A percentile compares a stretch with the other conserved stretches of the same genome.
These are phyloP conservation scores for Neurospora sublineolata DNA, from an alignment of 495 filamentous ascomycete species.

Conservation along the genomic window DNA sequence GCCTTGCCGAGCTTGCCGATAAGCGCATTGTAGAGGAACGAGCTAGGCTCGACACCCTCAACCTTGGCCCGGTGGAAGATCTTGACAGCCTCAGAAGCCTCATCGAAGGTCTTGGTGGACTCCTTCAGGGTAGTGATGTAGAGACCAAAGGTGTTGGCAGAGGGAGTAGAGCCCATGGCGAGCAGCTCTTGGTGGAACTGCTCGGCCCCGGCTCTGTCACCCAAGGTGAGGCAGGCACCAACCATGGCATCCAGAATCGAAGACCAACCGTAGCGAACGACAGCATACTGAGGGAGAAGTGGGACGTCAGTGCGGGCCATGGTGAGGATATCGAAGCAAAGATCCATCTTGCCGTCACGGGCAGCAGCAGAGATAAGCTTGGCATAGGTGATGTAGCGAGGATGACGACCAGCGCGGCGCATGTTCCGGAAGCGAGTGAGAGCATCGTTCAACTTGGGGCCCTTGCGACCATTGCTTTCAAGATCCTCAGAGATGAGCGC, in stretches of 20 bases:
- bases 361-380: slow-evolving; percentile 88
- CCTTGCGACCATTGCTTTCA: slow-evolving; percentile 59
- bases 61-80: slow-evolving; percentile 88
- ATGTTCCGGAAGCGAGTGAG: slow-evolving; percentile 79
- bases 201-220: slow-evolving; percentile 64
- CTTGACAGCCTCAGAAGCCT: slow-evolving; percentile 90
- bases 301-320: slow-evolving; percentile 86
- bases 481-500: slow-evolving; percentile 78
- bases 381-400: slow-evolving; percentile 88
- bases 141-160: slow-evolving; percentile 93
- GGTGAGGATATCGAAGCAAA: slow-evolving; percentile 73
- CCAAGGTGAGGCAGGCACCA: slow-evolving; percentile 76
- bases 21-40: slow-evolving; percentile 95
- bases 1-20: slow-evolving; percentile 98
- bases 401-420: slow-evolving; percentile 80
- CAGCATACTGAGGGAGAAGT: slow-evolving; percentile 62
- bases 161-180: slow-evolving; percentile 76
- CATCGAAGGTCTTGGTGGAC: slow-evolving; percentile 92
- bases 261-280: slow-evolving; percentile 87
- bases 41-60: slow-evolving; percentile 91
- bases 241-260: slow-evolving; percentile 95
- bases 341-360: slow-evolving; percentile 62
- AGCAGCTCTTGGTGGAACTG: slow-evolving; percentile 84
- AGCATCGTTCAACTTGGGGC: slow-evolving; percentile 66
- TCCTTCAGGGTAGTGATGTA: slow-evolving; percentile 98